A percentile compares a stretch with the other conserved stretches of the same genome.
Conservation (phyloP, 805 yeast genomes). For the Nakazawaea holstii region DNA sequence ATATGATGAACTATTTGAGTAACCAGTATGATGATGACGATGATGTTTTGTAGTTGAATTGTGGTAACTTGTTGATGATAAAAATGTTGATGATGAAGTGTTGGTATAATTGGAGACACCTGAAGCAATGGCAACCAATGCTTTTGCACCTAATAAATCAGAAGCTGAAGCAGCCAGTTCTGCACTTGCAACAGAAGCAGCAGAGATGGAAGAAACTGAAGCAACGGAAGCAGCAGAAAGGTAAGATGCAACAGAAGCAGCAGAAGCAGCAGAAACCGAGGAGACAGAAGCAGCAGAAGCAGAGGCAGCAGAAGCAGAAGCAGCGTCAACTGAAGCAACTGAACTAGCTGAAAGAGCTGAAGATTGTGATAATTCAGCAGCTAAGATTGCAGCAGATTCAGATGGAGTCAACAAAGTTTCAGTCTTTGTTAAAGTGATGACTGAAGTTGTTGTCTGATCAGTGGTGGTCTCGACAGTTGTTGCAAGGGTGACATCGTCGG, state of each 20-base stretch:
- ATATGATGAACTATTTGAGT: conserved; percentile 9
- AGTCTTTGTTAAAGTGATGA: conserved; percentile 40
- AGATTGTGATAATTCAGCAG: conserved; percentile 15
- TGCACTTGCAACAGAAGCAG: conserved; percentile 18
- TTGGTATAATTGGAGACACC: conserved; percentile 24
- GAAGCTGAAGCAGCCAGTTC: conserved; percentile 13
- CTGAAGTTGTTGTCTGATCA: conserved; percentile 32
- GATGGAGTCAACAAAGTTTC: conserved; percentile 40
- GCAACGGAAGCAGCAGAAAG: conserved; percentile 31
- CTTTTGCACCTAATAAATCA: conserved; percentile 29
- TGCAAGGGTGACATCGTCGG: conserved; percentile 18
- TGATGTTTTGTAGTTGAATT: conserved; percentile 9
- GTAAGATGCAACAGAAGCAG: conserved; percentile 29
- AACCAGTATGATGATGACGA: conserved; percentile 1
- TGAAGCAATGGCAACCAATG: conserved; percentile 36
- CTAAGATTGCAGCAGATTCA: conserved; percentile 29
- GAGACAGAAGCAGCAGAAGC: conserved; percentile 20
- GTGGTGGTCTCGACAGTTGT: conserved; percentile 4
- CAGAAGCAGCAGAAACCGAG: conserved; percentile 22
- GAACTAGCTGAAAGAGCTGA: conserved; percentile 28
- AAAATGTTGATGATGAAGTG: conserved; percentile 14
- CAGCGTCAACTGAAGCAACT: conserved; percentile 29
- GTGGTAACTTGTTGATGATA: conserved; percentile 5
- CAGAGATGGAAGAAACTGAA: conserved; percentile 21
- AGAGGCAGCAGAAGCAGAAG: conserved; percentile 15